phyloP scores from a whole-genome alignment of 441 rosid genomes.

The Kokia cookei region DNA sequence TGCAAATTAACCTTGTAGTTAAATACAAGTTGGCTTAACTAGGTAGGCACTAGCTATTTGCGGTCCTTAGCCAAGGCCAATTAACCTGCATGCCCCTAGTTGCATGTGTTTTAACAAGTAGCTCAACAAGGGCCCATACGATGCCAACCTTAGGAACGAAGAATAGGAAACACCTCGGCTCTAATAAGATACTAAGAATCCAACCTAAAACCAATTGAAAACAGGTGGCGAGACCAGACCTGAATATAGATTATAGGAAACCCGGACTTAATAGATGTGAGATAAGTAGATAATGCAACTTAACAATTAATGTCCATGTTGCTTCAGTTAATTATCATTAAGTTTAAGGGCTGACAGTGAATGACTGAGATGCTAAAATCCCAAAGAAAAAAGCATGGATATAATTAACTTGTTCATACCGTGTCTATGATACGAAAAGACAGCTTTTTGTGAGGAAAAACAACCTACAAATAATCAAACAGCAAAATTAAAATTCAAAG shows the following conservation, averaged over 20 bases:
- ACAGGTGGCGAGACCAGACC: neutral
- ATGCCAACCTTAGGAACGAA: neutral
- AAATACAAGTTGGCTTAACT: neutral
- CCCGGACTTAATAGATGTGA: neutral
- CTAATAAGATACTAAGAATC: neutral
- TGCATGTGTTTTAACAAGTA: neutral
- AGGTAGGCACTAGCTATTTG: neutral
- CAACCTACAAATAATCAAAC: conserved; percentile 46
- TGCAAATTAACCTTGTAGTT: neutral
- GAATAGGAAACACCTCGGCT: neutral
- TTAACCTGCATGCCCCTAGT: conserved; percentile 7
- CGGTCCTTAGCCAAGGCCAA: neutral
- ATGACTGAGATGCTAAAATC: neutral
- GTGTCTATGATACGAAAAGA: conserved; percentile 96
- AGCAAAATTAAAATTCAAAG: conserved; percentile 19
- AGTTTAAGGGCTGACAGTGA: neutral
- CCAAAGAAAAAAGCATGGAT: neutral
- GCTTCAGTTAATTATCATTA: neutral
- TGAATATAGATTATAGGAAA: neutral
- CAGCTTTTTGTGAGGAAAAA: conserved; percentile 94
- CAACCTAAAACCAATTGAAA: neutral
- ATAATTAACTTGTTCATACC: conserved; percentile 39
- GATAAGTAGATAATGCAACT: neutral
- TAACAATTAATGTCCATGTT: neutral
- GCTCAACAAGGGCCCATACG: neutral